Base-by-base conservation (phyloP, 1,284 basidiomycete species). In the Xerocomus nothofagi region DNA sequence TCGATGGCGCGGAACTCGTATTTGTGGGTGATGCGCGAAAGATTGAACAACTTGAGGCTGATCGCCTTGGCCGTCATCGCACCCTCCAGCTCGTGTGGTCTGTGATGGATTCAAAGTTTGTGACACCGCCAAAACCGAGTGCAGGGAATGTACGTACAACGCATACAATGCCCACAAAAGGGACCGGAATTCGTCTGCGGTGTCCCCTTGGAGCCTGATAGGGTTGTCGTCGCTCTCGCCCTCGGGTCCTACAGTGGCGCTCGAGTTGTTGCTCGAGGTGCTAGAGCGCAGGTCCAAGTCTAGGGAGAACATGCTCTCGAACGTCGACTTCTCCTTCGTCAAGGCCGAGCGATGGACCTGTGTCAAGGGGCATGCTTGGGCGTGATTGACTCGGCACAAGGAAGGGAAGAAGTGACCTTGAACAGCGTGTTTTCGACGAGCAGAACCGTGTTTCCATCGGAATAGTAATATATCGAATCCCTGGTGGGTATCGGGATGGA, bases 1-100 rank as follows among this genome's bases (percentile, higher is more conserved):
- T 79, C 76, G 46, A 76, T 73, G n/a, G 70, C 72, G 24, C 74
- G 70, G 61, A 79, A 80, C 48, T 77, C 75, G 60, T 81, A 80
- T 50, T 81, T 80, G 66, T 81, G 78, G 5, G 78, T 73, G 48
- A 80, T 77, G 10, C 75, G 75, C 17, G 76, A 72, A 49, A 80
- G 73, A 55, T 76, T 68, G 47, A 74, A 72, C 44, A 80, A 61
- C 56, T 72, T 73, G 21, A 67, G 64, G 44, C 61, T 68, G 54
- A 74, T 71, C 18, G 71, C 71, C 33, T 75, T 72, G 21, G 66
- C 54, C n/a, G 69, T 61, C 57, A 72, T 70, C 4, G 74, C 73
- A 15, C 68, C 58, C 55, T 73, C 72, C n/a, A 79, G 63, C 49
- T 79, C 77, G 11, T 73, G 73, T 8, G 78, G 77, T 27, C 77